Conservation (phyloP, 306 rosid species). For the Arachis hypogaea region DNA sequence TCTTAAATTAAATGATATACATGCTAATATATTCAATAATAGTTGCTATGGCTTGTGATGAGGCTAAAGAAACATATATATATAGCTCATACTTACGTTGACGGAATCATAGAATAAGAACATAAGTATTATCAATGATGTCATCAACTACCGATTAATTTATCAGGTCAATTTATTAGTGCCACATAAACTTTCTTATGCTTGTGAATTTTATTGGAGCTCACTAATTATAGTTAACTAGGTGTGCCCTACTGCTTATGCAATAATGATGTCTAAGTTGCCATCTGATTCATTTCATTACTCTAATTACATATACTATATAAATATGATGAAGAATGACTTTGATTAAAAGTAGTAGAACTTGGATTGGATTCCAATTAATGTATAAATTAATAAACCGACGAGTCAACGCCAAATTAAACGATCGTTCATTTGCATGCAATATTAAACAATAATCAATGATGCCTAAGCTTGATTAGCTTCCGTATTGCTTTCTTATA, state of each 20-base stretch:
- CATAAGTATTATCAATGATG: slow-evolving; percentile 1
- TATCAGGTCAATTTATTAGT: slow-evolving; percentile 22
- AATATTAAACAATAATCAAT: neutral
- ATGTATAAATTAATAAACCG: slow-evolving; percentile 23
- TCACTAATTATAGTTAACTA: too few species aligned
- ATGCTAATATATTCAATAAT: slow-evolving; percentile 2
- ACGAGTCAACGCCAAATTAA: slow-evolving; percentile 49
- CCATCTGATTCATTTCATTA: slow-evolving; percentile 20
- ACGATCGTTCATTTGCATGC: slow-evolving; percentile 39
- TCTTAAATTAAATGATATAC: slow-evolving; percentile 17
- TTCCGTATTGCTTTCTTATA: slow-evolving; percentile 11
- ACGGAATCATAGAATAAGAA: slow-evolving; percentile 40
- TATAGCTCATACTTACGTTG: slow-evolving; percentile 18
- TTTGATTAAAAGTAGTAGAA: too few species aligned
- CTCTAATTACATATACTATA: too few species aligned
- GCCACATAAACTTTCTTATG: slow-evolving; percentile 35
- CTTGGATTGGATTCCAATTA: slow-evolving; percentile 40
- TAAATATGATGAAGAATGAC: too few species aligned
- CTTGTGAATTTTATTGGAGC: slow-evolving; percentile 35
- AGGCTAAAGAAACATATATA: neutral
- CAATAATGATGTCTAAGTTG: slow-evolving; percentile 21
- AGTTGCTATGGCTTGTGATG: neutral
- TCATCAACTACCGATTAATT: slow-evolving; percentile 23
- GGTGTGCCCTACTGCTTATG: neutral
- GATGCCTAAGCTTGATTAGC: neutral